Conservation (phyloP, 1,139 yeast species). For the Kodamaea alishanica region DNA sequence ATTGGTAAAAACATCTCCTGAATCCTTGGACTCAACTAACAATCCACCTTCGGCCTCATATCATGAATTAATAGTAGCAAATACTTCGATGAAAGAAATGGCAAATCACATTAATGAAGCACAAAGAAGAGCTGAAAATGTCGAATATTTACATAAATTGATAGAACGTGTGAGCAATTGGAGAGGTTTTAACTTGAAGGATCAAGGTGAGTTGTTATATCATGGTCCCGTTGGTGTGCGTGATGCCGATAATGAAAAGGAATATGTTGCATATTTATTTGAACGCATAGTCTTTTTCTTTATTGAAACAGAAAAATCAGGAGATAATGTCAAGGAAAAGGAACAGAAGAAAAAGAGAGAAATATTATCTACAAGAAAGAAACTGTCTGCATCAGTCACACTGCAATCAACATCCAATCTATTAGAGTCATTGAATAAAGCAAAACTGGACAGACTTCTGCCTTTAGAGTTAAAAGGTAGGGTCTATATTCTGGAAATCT, state of each 20-base stretch:
- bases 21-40: conserved; percentile 18
- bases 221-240: conserved; percentile 76
- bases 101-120: conserved; percentile 93
- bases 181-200: conserved; percentile 84
- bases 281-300: conserved; percentile 84
- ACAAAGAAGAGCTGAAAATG: conserved; percentile 87
- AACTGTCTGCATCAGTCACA: conserved; percentile 30
- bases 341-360: conserved; percentile 34
- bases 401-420: conserved; percentile 37
- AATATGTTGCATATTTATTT: conserved; percentile 84
- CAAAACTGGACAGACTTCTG: conserved; percentile 24
- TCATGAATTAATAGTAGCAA: conserved; percentile 67
- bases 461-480: conserved; percentile 61
- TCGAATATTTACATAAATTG: conserved; percentile 64
- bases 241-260: conserved; percentile 78
- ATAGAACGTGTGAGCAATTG: conserved; percentile 78
- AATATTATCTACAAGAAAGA: conserved; percentile 41
- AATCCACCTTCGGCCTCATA: conserved; percentile 53
- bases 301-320: conserved; percentile 38
- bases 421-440: conserved; percentile 33
- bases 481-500: conserved; percentile 65
- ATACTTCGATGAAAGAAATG: conserved; percentile 57
- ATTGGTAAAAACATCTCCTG: conserved; percentile 58
- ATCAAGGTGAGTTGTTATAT: conserved; percentile 80
- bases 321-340: conserved; percentile 19